Base-by-base conservation (phyloP, 2,329 filamentous ascomycete species). In the Passalora sequoiae region DNA sequence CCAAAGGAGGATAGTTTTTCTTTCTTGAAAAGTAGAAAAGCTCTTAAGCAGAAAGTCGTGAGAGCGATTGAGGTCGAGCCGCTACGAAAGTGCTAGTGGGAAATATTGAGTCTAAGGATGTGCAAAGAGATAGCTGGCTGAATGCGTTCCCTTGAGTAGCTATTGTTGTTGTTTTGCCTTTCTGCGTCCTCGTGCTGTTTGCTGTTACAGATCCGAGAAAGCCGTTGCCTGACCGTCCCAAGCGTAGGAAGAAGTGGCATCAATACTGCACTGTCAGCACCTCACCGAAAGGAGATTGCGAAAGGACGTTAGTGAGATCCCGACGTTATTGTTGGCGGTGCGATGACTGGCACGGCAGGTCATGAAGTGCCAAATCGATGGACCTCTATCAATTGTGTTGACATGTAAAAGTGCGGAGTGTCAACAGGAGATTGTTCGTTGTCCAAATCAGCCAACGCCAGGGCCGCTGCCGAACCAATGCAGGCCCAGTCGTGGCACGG, bases 51-150 rank as follows among this genome's bases (percentile, higher is more conserved):
- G 32, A 38, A n/a, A 35, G 35, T 44, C 13, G 28, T 35, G 22
- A 37, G 22, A 42, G 42, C 8, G 45, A 37, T 21, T 37, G 24
- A 13, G 8, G 12, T 22, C 20, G 17, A 38, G 35, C 32, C 33
- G 22, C 22, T 45, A 35, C 20, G 31, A 22, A 9, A 33, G 32
- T 28, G 25, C 42, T 20, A 30, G 44, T 44, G 38, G 30, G 43
- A 20, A 28, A 42, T 16, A 16, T 35, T 47, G 46, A 39, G 20
- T 24, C n/a, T 15, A 38, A 36, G 35, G 38, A 39, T 17, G 25
- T 43, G 42, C 27, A 48, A 50, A 29, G 47, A 50, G 47, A 50
- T 42, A 53, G 30, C 21, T 44, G 41, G 33, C 33, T 39, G 32
- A 36, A 28, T 20, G 9, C 21, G 27, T 47, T 30, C 43, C 43